These are phyloP conservation scores for Ceratocystis eucalypticola DNA, from an alignment of 2,329 filamentous ascomycete species.

Conservation along the genomic window DNA sequence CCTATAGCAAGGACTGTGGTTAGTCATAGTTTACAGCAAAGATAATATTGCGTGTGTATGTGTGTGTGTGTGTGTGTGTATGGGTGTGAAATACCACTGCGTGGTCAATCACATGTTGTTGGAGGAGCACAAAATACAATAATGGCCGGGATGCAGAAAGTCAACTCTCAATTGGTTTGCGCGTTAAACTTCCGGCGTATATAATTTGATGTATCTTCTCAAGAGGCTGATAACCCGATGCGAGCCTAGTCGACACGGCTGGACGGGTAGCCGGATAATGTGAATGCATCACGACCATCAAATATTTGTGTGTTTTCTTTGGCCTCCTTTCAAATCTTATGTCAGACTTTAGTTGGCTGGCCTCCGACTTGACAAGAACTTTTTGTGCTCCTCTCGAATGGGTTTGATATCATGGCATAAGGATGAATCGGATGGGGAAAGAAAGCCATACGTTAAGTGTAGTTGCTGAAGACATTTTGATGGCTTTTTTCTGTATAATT, in stretches of 20 bases:
- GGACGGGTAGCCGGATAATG: not conserved
- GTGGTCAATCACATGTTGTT: not conserved
- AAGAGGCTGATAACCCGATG: not conserved
- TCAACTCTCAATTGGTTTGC: not conserved
- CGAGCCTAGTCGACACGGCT: not conserved
- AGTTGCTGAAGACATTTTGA: constrained; percentile 18
- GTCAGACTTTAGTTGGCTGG: not conserved
- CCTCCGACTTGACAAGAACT: not conserved
- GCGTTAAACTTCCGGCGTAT: not conserved
- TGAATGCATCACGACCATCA: not conserved
- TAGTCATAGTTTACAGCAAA: not conserved
- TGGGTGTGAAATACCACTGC: not conserved
- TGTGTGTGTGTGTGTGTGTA: not conserved
- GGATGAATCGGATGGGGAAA: not conserved
- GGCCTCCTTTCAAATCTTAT: not conserved
- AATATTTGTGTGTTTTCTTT: not conserved
- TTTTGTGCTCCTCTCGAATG: not conserved
- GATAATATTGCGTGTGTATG: not conserved
- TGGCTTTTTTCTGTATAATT: constrained; percentile 10
- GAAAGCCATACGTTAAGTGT: constrained; percentile 16
- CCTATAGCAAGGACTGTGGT: constrained; percentile 40
- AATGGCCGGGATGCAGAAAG: not conserved
- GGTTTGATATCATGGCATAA: not conserved
- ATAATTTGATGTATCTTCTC: not conserved
- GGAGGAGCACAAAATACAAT: not conserved